Percentiles rank a stretch among this genome's conserved stretches.
These are phyloP conservation scores for Aspergillus panamensis DNA, from an alignment of 495 filamentous ascomycete species.

Conservation along the genomic window DNA sequence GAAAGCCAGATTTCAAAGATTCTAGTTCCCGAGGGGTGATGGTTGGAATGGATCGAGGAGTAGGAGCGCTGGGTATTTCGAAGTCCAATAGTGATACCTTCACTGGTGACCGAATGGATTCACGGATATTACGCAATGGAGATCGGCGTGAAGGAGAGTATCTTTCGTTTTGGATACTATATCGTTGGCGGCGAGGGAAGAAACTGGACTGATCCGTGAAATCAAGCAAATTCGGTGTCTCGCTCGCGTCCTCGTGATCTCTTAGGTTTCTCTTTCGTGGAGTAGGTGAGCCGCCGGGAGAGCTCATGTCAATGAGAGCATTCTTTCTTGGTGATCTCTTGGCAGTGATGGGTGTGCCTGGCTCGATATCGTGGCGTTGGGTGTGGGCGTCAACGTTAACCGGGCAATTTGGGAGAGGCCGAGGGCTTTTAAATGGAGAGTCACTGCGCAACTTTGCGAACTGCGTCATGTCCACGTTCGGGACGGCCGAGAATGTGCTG, in stretches of 20 bases:
- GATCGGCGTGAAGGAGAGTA: conserved; percentile 47
- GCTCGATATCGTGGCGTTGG: conserved; percentile 22
- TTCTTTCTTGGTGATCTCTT: conserved; percentile 31
- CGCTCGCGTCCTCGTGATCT: conserved; percentile 38
- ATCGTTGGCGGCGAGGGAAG: conserved; percentile 38
- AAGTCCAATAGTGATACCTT: conserved; percentile 74
- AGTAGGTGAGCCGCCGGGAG: conserved; percentile 54
- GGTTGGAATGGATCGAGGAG: conserved; percentile 84
- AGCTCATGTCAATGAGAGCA: conserved; percentile 34
- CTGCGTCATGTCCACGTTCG: conserved; percentile 72
- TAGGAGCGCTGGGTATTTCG: conserved; percentile 83
- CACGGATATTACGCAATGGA: conserved; percentile 32
- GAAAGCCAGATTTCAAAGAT: conserved; percentile 79
- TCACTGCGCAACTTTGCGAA: conserved; percentile 68
- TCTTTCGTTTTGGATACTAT: conserved; percentile 36
- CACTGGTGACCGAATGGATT: conserved; percentile 36
- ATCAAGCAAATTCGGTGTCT: conserved; percentile 64
- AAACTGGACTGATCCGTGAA: conserved; percentile 76
- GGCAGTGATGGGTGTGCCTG: conserved; percentile 37
- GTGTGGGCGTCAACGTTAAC: conserved; percentile 3
- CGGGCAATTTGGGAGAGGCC: conserved; percentile 34
- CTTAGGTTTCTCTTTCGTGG: conserved; percentile 58
- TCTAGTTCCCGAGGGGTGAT: conserved; percentile 92
- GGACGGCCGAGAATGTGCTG: conserved; percentile 81
- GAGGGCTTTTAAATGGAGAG: conserved; percentile 47